A percentile compares a stretch with the other conserved stretches of the same genome.
These are phyloP conservation scores for Hypoxylon sp. DNA, from an alignment of 2,329 filamentous ascomycete genomes.

Conservation along the genomic window DNA sequence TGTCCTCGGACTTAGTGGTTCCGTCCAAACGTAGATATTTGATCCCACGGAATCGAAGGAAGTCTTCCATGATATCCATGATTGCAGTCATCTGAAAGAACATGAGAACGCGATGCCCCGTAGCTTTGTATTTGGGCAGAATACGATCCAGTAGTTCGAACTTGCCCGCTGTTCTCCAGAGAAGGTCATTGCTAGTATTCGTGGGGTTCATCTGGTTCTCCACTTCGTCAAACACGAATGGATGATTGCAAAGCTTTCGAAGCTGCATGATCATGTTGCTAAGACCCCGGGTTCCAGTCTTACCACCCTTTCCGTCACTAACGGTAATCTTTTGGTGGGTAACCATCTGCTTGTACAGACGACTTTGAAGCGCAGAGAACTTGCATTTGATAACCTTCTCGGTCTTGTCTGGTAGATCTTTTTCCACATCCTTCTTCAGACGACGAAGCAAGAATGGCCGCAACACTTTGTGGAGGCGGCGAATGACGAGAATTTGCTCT, in stretches of 20 bases:
- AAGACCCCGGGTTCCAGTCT: conserved; percentile 90
- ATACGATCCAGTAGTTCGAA: conserved; percentile 95
- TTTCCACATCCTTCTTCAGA: conserved; percentile 99
- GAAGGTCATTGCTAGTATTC: conserved; percentile 86
- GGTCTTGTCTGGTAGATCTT: conserved; percentile 97
- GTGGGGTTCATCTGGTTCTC: conserved; percentile 97
- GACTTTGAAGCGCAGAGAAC: conserved; percentile 92
- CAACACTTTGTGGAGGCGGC: conserved; percentile 96
- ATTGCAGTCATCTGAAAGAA: conserved; percentile 99
- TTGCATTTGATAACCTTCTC: conserved; percentile 99
- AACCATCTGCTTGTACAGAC: conserved; percentile 96
- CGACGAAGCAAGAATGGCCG: conserved; percentile 96
- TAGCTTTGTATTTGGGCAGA: conserved; percentile 89
- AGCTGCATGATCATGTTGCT: conserved; percentile 99
- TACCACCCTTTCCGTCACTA: conserved; percentile 93
- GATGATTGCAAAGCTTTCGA: conserved; percentile 98
- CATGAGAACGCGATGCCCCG: conserved; percentile 95
- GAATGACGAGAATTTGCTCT: conserved; percentile 98
- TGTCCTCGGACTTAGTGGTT: conserved; percentile 96
- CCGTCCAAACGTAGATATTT: conserved; percentile 93
- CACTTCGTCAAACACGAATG: conserved; percentile 97
- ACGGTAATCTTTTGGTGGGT: conserved; percentile 95
- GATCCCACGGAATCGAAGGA: conserved; percentile 82
- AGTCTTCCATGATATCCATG: conserved; percentile 99
- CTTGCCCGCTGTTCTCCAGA: conserved; percentile 97